Conservation (phyloP, 805 yeast genomes). For the Starmerella vitae region DNA sequence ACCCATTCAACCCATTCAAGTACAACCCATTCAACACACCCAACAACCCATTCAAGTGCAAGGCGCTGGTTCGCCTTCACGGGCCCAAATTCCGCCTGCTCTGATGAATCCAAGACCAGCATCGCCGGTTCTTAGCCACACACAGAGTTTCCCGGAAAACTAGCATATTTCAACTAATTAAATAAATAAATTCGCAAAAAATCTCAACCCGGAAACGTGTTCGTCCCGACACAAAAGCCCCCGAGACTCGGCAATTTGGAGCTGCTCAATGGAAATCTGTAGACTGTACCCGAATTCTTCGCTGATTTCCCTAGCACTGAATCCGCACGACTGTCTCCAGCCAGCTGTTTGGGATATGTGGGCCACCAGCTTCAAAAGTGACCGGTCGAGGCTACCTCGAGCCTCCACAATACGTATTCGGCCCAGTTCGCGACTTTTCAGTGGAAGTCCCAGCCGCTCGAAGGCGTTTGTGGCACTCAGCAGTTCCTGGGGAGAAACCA, state of each 20-base stretch:
- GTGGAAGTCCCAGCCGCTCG: conserved; percentile 44
- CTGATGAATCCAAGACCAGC: conserved; percentile 7
- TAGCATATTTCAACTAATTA: too few species aligned
- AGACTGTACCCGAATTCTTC: conserved; percentile 50
- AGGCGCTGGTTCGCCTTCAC: conserved; percentile 18
- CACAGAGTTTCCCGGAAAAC: conserved; percentile 2
- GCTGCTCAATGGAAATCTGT: conserved; percentile 49
- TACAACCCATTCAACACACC: background rate
- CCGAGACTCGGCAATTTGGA: conserved; percentile 41
- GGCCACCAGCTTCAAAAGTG: conserved; percentile 13
- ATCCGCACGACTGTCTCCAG: conserved; percentile 24
- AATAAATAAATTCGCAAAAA: conserved; percentile 37
- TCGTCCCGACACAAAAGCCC: conserved; percentile 56
- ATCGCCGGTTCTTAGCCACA: conserved; percentile 10
- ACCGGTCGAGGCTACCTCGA: conserved; percentile 11
- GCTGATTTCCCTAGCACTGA: conserved; percentile 33
- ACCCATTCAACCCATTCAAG: background rate
- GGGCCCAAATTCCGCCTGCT: conserved; percentile 16
- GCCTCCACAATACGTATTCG: conserved; percentile 26
- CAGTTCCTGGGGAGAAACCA: conserved; percentile 59
- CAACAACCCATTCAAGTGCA: background rate
- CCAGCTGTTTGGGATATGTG: conserved; percentile 17
- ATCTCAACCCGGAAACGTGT: conserved; percentile 51
- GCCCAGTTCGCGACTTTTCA: conserved; percentile 32
- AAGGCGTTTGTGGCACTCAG: conserved; percentile 46